A percentile compares a stretch with the other conserved stretches of the same genome.
These are phyloP conservation scores for Nitzschia inconspicua DNA, from an alignment of 108 stramenopile species.

Conservation along the genomic window DNA sequence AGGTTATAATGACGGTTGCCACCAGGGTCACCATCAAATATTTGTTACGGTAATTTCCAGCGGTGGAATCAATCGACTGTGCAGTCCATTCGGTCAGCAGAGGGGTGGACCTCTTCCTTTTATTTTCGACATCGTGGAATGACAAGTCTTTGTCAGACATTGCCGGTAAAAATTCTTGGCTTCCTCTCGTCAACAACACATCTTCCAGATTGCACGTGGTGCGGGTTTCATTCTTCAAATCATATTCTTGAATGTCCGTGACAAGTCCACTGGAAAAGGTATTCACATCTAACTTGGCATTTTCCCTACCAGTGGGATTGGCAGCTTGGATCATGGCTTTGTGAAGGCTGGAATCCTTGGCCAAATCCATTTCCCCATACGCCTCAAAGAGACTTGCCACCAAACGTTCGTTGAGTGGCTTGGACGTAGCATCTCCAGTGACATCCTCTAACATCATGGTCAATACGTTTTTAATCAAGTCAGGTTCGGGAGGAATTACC, in stretches of 20 bases:
- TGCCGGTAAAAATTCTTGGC: no score
- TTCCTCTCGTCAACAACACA: no score
- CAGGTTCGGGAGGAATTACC: slow-evolving; percentile 19
- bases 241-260: slow-evolving; percentile 21
- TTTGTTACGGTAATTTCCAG: no score
- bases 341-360: slow-evolving; percentile 38
- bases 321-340: slow-evolving; percentile 46
- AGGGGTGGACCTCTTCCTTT: no score
- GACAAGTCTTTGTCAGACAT: no score
- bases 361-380: slow-evolving; percentile 55
- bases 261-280: slow-evolving; percentile 33
- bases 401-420: slow-evolving; percentile 29
- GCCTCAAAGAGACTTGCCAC: slow-evolving; percentile 29
- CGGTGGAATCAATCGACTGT: no score
- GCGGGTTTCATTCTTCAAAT: slow-evolving; percentile 32
- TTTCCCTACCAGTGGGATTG: no score
- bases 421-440: slow-evolving; percentile 14
- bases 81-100: no score
- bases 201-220: no score
- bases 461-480: slow-evolving; percentile 31
- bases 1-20: no score
- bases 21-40: no score
- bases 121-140: no score
- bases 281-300: slow-evolving; percentile 25
- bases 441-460: slow-evolving; percentile 52